Base-by-base conservation (phyloP, 108 stramenopile genomes). In the Nitzschia sp. region DNA sequence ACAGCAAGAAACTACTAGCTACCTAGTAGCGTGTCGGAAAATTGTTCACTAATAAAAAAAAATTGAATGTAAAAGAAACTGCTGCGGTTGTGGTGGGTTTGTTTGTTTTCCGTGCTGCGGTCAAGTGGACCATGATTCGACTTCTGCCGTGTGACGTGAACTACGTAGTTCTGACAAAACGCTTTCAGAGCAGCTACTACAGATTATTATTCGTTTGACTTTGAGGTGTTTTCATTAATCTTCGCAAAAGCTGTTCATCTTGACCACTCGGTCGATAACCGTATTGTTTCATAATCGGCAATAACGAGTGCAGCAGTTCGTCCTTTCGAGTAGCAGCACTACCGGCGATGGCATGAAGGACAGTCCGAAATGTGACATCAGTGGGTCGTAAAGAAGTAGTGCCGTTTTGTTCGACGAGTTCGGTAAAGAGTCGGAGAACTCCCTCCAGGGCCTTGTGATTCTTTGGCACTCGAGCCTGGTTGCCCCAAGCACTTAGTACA, bases 401-500 rank as follows among this genome's bases (percentile, higher is more conserved):
- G 36, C 23, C 8, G n/a, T n/a, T n/a, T n/a, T n/a, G n/a, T 3
- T 28, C n/a, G 19, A 65, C 21, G 25, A 65, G 27, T 18, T 51
- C 28, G 1, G 25, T 9, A 4, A 65, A 32, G 21, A 67, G 17
- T 27, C 27, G 35, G 32, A 34, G 8, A 0, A 48, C 66, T 38
- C 54, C 32, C 3, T 67, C 66, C 33, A 67, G 21, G 33, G 53
- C 66, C 1, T 23, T 26, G 2, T 8, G 1, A 8, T 54, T 36
- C 6, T 54, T 21, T 42, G 49, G 55, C 1, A 32, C 6, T 15
- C 54, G 66, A 1, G 69, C 69, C 11, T 30, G 17, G 9, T 59
- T 46, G 26, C n/a, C 24, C 78, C 79, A 84, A 24, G 83, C 86
- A 34, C 66, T 79, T 24, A 87, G 74, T 29, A 84, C 86, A 2